Base-by-base conservation (phyloP, 345 rosid genomes). In the Heritiera littoralis region DNA sequence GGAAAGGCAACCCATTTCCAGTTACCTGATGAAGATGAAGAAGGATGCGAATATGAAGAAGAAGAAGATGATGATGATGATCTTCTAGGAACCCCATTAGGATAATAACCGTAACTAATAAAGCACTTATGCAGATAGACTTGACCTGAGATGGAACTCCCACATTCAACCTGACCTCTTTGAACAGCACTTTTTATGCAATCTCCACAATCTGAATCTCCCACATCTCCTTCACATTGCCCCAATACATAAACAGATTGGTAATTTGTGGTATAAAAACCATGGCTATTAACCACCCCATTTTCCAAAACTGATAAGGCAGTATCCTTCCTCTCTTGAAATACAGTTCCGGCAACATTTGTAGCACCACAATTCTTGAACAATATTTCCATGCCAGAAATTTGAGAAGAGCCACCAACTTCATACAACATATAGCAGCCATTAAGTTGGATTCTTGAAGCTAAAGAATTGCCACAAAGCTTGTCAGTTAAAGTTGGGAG, bases 211-310 rank as follows among this genome's bases (percentile, higher is more conserved):
- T 96, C 99, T 0, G 98, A 89, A 84, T 92, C 98, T 45, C 98
- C 99, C 15, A 96, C 81, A 78, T 94, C 98, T 3, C 99, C 99
- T 80, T 96, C 94, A 83, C 99, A 96, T 78, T 96, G 99, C 43
- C 93, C 99, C 83, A 96, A 84, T 11, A 94, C 81, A 82, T 88
- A 90, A 72, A 96, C 81, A 6, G 90, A 85, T 75, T 94, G 87
- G 80, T 92, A 92, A 75, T 87, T 94, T 5, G 92, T 84, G 0
- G 95, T 84, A 66, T 83, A 96, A 85, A 87, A 96, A 0, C 98
- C 98, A 79, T 92, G 95, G 4, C 90, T 87, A 52, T 84, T 83
- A 49, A 86, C 92, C 80, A 92, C 95, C 0, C 98, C 99, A 86
- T 80, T 90, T 84, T 86, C 90, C 83, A 94, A 9, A 13, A 80